Evolutionary conservation across 83 land plant genomes (phyloP), one percentile per base, ranked within the genome.

Genomic region (Picea abies): DNA sequence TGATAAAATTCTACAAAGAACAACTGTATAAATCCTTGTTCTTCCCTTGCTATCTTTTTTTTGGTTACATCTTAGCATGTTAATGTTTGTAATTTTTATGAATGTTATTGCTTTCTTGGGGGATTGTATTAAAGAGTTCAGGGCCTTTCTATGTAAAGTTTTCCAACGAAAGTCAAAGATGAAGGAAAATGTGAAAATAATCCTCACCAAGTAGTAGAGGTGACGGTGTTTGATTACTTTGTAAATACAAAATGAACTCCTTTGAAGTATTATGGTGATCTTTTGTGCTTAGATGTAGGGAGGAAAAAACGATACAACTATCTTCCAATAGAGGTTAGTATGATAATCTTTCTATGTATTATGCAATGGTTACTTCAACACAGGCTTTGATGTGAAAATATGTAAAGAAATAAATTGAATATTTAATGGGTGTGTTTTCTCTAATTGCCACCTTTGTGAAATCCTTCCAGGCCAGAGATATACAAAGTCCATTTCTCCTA

Each of bases 201-300:
- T 15, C 85, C 85, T 32, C 52, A 35, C 32, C 17, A 86, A 77
- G 37, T 84, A 14, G 39, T 52, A 9, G 95, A 93, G 80, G 73
- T 93, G 0, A 93, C 93, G 15, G 95, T 95, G 14, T 86, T 82
- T 60, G 90, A 95, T 19, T 93, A 95, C 71, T 95, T 90, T 86
- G 87, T 60, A 0, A 84, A 87, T 2, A 41, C 67, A 26, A 82
- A 89, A 10, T 6, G 58, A 2, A 86, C 85, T 4, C 80, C 80
- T 0, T 44, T 95, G 61, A 66, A 44, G 0, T 86, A 79, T 76
- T 91, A 95, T 15, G 88, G 81, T 15, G 84, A 87, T 26, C 62
- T 93, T 5, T 92, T 92, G 17, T 95, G 96, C 78, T 81, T 95
- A 23, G 90, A 94, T 90, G 97, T 92, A 79, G 97, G 97, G 9